Percentiles rank a stretch among this genome's conserved stretches.
phyloP scores from a whole-genome alignment of 352 stramenopile genomes.

The Pythium rhizo-oryzae region DNA sequence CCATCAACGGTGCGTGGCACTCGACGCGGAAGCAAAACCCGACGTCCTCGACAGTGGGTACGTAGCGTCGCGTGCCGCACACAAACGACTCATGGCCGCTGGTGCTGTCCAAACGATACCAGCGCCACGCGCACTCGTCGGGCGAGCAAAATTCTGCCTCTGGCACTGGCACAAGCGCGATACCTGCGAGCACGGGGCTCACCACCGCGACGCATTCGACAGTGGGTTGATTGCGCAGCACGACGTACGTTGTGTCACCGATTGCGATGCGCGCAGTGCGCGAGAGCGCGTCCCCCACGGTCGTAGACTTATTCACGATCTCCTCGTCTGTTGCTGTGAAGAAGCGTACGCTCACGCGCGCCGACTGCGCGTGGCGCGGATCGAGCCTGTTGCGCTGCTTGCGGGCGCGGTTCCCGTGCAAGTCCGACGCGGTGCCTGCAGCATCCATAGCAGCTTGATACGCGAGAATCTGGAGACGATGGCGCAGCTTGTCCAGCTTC shows the following conservation, averaged over 20 bases:
- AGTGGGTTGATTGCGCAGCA: constrained; percentile 64
- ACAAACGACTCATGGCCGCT: constrained; percentile 16
- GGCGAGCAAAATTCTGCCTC: constrained; percentile 65
- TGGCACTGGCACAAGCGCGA: constrained; percentile 48
- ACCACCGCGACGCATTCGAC: constrained; percentile 52
- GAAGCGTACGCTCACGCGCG: constrained; percentile 47
- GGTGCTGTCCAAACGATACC: constrained; percentile 42
- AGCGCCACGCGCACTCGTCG: constrained; percentile 66
- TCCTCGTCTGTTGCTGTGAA: constrained; percentile 36
- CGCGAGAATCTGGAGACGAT: constrained; percentile 63
- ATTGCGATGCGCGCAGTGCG: constrained; percentile 46
- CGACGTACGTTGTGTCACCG: constrained; percentile 43
- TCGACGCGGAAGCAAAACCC: constrained; percentile 55
- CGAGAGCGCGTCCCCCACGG: constrained; percentile 51
- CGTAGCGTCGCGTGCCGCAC: constrained; percentile 38
- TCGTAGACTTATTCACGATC: constrained; percentile 35
- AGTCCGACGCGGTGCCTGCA: neutral
- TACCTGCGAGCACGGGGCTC: constrained; percentile 49
- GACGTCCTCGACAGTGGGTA: constrained; percentile 43
- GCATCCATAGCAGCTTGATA: constrained; percentile 12
- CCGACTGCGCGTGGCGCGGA: constrained; percentile 20
- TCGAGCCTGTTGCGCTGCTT: constrained; percentile 26
- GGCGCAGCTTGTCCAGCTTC: constrained; percentile 55
- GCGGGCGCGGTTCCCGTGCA: constrained; percentile 9
- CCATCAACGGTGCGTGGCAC: constrained; percentile 47